These are phyloP conservation scores for Ustilago vetiveriae DNA, from an alignment of 1,284 basidiomycete genomes.

Conservation along the genomic window DNA sequence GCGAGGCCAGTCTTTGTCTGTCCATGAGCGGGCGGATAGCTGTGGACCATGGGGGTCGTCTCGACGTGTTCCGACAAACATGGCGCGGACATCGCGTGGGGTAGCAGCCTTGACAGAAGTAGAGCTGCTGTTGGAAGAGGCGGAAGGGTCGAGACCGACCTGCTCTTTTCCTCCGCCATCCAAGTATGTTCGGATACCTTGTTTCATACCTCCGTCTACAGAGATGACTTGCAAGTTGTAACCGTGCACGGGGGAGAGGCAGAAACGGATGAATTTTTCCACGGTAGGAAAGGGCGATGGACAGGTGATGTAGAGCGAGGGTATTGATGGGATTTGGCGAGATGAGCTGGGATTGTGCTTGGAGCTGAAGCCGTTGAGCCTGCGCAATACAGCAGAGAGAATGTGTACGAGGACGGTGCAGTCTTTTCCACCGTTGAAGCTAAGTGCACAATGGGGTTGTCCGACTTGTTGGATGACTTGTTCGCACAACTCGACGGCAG, in stretches of 20 bases:
- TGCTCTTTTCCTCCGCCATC: slow-evolving; percentile 68
- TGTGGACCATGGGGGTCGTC: slow-evolving; percentile 84
- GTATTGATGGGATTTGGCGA: slow-evolving; percentile 72
- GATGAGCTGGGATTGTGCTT: too few species aligned
- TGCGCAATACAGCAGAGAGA: slow-evolving; percentile 76
- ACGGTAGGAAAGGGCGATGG: slow-evolving; percentile 85
- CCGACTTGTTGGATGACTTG: slow-evolving; percentile 57
- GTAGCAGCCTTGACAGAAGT: background rate
- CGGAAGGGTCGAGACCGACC: slow-evolving; percentile 1
- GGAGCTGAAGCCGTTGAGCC: slow-evolving; percentile 58
- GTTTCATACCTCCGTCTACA: slow-evolving; percentile 82
- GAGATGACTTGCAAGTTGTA: slow-evolving; percentile 84
- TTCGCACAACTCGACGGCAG: slow-evolving; percentile 54
- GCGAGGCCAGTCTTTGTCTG: slow-evolving; percentile 77
- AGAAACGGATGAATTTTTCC: slow-evolving; percentile 82
- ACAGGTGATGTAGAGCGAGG: slow-evolving; percentile 87
- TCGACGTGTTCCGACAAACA: slow-evolving; percentile 86
- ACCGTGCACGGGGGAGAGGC: slow-evolving; percentile 68
- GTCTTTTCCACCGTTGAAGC: slow-evolving; percentile 98
- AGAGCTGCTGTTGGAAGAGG: background rate
- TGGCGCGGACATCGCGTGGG: slow-evolving; percentile 73
- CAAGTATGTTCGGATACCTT: slow-evolving; percentile 78
- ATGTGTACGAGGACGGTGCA: slow-evolving; percentile 92
- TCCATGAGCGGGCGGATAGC: slow-evolving; percentile 38
- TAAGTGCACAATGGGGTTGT: slow-evolving; percentile 70